Evolutionary conservation across 2,329 filamentous ascomycete species (phyloP).

Genomic region (Epichloe elymi): DNA sequence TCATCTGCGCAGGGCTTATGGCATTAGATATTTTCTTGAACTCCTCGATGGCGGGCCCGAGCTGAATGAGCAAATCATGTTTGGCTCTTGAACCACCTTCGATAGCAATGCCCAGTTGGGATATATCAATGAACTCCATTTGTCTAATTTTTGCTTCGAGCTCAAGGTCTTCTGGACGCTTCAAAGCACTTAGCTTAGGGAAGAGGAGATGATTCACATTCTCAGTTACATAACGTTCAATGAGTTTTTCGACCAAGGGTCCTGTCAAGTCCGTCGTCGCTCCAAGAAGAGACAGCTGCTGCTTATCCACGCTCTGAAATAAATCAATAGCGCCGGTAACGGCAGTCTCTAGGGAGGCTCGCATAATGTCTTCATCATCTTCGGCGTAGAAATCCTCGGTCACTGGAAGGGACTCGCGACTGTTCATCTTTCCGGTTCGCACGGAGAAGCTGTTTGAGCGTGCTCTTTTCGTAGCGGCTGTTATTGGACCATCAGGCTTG

Average conservation of each 20-base stretch:
- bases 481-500: slow-evolving; percentile 41
- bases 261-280: slow-evolving; percentile 90
- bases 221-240: slow-evolving; percentile 88
- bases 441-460: slow-evolving; percentile 36
- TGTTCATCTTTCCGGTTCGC: slow-evolving; percentile 19
- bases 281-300: slow-evolving; percentile 81
- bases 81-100: slow-evolving; percentile 69
- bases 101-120: slow-evolving; percentile 80
- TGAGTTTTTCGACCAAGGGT: slow-evolving; percentile 79
- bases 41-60: slow-evolving; percentile 70
- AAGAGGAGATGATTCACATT: slow-evolving; percentile 87
- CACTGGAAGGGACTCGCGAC: slow-evolving; percentile 28
- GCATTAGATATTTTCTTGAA: slow-evolving; percentile 76
- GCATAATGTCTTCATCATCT: slow-evolving; percentile 85
- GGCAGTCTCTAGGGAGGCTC: slow-evolving; percentile 78
- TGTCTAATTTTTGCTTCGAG: slow-evolving; percentile 81
- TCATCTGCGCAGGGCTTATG: slow-evolving; percentile 77
- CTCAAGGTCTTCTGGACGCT: slow-evolving; percentile 71
- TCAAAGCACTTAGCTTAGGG: slow-evolving; percentile 64
- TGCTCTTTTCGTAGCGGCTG: slow-evolving; percentile 39
- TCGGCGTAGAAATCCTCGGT: slow-evolving; percentile 61
- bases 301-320: slow-evolving; percentile 91
- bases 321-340: slow-evolving; percentile 89
- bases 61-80: slow-evolving; percentile 62
- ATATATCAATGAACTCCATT: slow-evolving; percentile 89